Percentiles rank a stretch among this genome's conserved stretches.
phyloP scores from a whole-genome alignment of 352 stramenopile genomes.

The Thalassiosira hispida region DNA sequence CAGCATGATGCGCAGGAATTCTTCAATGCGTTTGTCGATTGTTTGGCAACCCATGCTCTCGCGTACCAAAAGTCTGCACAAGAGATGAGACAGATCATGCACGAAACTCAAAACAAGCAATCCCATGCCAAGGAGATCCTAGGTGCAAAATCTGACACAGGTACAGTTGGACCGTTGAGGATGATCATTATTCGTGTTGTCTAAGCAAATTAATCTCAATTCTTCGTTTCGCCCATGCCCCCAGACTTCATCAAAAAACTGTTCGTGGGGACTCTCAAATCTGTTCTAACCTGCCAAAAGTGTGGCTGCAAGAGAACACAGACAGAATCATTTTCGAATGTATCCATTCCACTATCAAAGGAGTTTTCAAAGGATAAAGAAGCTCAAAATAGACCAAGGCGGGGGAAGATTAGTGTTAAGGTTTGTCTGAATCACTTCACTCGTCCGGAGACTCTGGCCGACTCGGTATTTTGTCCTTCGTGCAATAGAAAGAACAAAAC shows the following conservation, averaged over 20 bases:
- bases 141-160: not conserved
- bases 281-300: conserved; percentile 69
- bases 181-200: not conserved
- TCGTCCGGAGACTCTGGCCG: conserved; percentile 52
- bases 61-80: conserved; percentile 23
- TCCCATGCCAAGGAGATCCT: not conserved
- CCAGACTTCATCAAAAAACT: conserved; percentile 65
- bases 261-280: conserved; percentile 72
- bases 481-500: conserved; percentile 66
- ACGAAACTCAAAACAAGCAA: conserved; percentile 19
- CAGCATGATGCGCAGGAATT: conserved; percentile 81
- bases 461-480: conserved; percentile 63
- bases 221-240: not conserved
- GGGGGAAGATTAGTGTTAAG: conserved; percentile 52
- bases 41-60: conserved; percentile 36
- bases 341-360: conserved; percentile 71
- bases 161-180: not conserved
- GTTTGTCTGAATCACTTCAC: conserved; percentile 72
- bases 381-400: conserved; percentile 16
- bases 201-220: not conserved
- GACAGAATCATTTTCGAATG: conserved; percentile 72
- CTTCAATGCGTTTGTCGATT: conserved; percentile 74
- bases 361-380: conserved; percentile 32
- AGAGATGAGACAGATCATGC: conserved; percentile 23
- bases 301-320: conserved; percentile 71